Conservation (phyloP, 352 stramenopile genomes). For the Peronosclerospora sorghi region DNA sequence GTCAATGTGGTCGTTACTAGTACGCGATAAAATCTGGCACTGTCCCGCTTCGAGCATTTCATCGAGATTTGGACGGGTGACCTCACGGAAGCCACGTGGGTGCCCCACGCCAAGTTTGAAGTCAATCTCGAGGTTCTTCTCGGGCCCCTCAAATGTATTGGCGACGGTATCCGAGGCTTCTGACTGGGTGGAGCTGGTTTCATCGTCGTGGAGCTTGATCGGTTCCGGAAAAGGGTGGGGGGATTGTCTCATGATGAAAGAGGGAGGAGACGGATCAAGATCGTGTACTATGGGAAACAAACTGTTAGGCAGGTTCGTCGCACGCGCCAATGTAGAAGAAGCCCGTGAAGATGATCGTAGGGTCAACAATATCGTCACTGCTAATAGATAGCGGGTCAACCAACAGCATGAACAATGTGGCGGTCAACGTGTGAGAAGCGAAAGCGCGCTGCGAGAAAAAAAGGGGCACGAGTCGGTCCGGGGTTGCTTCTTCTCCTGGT, state of each 20-base stretch:
- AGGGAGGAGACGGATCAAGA: background rate
- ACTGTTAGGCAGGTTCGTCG: conserved; percentile 81
- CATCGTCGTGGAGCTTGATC: conserved; percentile 53
- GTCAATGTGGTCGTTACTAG: conserved; percentile 94
- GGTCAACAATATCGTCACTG: conserved; percentile 83
- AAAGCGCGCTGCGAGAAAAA: conserved; percentile 7
- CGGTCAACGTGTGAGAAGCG: conserved; percentile 12
- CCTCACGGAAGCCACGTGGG: conserved; percentile 81
- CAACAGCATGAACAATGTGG: conserved; percentile 72
- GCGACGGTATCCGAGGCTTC: conserved; percentile 41
- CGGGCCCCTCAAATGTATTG: conserved; percentile 95
- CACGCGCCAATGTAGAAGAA: conserved; percentile 87
- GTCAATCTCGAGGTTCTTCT: conserved; percentile 95
- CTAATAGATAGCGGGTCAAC: conserved; percentile 53
- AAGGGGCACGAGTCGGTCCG: too few species aligned
- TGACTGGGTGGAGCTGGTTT: conserved; percentile 66
- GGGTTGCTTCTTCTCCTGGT: too few species aligned
- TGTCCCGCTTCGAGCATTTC: conserved; percentile 90
- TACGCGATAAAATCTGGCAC: conserved; percentile 95
- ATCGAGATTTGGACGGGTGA: conserved; percentile 86
- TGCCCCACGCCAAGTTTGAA: conserved; percentile 75
- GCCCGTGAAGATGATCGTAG: conserved; percentile 80
- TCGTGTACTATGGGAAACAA: conserved; percentile 1
- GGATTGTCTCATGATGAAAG: conserved; percentile 14
- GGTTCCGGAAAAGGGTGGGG: conserved; percentile 49